Conservation (phyloP, 371 early-diverging fungal genomes). For the Zychaea mexicana region DNA sequence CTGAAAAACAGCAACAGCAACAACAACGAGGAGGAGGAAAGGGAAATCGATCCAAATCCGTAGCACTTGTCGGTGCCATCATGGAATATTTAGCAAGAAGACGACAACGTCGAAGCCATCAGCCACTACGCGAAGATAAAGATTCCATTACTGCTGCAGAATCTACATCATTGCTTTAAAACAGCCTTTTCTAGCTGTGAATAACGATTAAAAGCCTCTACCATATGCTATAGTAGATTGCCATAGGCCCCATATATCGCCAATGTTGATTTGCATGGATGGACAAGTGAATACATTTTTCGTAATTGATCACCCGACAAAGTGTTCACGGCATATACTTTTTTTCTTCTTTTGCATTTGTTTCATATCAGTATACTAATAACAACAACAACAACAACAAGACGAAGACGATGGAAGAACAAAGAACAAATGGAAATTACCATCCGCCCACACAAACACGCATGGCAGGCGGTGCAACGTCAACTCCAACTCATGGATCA, state of each 20-base stretch:
- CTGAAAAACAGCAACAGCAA: no score
- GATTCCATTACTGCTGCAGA: neutral
- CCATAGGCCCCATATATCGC: no score
- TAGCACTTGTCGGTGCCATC: neutral
- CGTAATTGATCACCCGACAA: neutral
- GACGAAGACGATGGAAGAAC: neutral
- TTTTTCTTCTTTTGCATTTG: neutral
- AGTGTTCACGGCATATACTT: neutral
- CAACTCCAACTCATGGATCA: slow-evolving; percentile 36
- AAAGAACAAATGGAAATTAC: neutral
- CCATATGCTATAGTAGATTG: no score
- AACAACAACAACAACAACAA: no score
- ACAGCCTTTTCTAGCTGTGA: neutral
- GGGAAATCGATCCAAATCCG: neutral
- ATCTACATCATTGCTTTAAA: neutral
- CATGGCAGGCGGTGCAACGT: slow-evolving; percentile 27
- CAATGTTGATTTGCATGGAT: no score
- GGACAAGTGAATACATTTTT: no score
- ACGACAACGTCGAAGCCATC: neutral
- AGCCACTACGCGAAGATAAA: neutral
- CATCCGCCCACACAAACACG: slow-evolving; percentile 17
- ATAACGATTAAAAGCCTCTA: neutral
- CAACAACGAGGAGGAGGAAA: no score
- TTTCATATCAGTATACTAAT: no score
- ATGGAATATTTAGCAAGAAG: slow-evolving; percentile 5